Base-by-base conservation (phyloP, 2,329 filamentous ascomycete genomes). In the Venturia oleaginea region DNA sequence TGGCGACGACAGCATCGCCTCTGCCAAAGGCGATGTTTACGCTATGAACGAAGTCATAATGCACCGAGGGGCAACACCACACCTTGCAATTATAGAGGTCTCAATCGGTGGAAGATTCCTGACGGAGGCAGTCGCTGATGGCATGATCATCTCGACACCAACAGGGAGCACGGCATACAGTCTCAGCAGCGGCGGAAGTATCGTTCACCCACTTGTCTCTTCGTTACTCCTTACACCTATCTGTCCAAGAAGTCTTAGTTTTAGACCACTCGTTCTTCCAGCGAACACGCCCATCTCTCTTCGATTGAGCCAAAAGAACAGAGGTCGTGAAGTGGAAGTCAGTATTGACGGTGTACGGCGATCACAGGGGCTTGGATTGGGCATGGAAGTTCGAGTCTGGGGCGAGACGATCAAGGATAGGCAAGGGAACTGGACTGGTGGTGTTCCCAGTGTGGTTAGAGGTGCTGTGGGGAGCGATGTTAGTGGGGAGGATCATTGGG, bases 11-110 rank as follows among this genome's bases (percentile, higher is more conserved):
- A 68, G 76, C 66, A 70, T 79, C 67, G 38, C 67, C 66, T 8
- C 42, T 40, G 32, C 43, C 10, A 32, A 57, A 2, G 70, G 57
- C 65, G 67, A 54, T 46, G 40, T 65, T 48, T 85, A 86, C 70
- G 94, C 94, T 61, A 90, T 97, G 78, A 99, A 99, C 74, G 94
- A 99, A 76, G 87, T 99, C 13, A 88, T 96, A 1, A 88, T 99
- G 42, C 94, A 99, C 75, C 87, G 94, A 27, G 94, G 94, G 48
- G 87, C 89, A 40, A 88, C 93, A 67, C 91, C 94, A 0, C 93
- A 97, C 75, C 83, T 99, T 6, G 91, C 92, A 43, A 88, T 96
- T 68, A 90, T 99, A 69, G 91, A 96, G 71, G 90, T 99, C 54
- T 94, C 87, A 71, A 88, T 97, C 66, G 92, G 92, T 70, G 89